Base-by-base conservation (phyloP, 441 rosid species). In the Arabidopsis hybrid region DNA sequence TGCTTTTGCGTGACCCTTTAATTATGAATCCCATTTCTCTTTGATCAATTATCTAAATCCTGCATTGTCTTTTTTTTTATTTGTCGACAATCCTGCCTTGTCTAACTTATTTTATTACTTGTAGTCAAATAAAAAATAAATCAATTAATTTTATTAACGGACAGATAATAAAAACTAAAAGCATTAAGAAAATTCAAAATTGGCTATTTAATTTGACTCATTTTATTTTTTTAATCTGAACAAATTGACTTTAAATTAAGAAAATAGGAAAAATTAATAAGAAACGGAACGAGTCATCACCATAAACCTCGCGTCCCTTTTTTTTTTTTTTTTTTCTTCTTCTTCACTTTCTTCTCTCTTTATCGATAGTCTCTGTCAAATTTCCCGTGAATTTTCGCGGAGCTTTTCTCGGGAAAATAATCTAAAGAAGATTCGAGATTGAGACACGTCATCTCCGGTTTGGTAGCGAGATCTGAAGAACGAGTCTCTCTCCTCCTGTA, bases 401-500 rank as follows among this genome's bases (percentile, higher is more conserved):
- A 60, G 57, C 21, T 63, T 73, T 52, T 62, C 49, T 72, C 73
- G 88, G 76, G 81, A 65, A 61, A 8, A 47, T 2, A 65, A 71
- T 11, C 32, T 52, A 80, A 26, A 49, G 53, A 59, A 67, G 65
- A 31, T 63, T 68, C 65, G 17, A 69, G 79, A 65, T 51, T 32
- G 70, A 43, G 78, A 85, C 64, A 73, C 69, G 67, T 69, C 26
- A 72, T 32, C 69, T 40, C 52, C 65, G 47, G 21, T 35, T 60
- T 71, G 17, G 9, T 32, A 32, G 73, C 52, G 64, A 69, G 88
- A 80, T 84, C 83, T 71, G 79, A 79, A 79, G 79, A 79, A 79
- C 66, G 80, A 84, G 70, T 69, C 73, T 60, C 52, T n/a, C n/a
- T 26, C 29, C 18, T 32, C 0, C 1, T 0, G 67, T 64, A 55